Percentiles rank a stretch among this genome's conserved stretches.
phyloP scores from a whole-genome alignment of 805 yeast genomes.

The Starmera pachycereana region DNA sequence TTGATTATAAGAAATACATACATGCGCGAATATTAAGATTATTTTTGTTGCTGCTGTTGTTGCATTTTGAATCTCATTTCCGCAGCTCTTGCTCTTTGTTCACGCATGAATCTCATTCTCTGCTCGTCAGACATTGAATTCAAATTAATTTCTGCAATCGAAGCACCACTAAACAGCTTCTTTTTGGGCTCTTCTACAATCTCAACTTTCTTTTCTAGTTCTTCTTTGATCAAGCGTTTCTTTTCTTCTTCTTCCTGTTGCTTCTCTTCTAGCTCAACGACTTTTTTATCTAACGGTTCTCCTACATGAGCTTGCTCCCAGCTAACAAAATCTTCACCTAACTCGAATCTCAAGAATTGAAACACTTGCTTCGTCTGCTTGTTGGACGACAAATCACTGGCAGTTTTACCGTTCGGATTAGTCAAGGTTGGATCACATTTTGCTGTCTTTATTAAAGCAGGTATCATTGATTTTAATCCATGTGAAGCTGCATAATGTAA shows the following conservation, averaged over 20 bases:
- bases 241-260: conserved; percentile 28
- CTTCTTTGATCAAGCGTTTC: conserved; percentile 31
- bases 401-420: conserved; percentile 47
- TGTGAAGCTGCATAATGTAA: conserved; percentile 69
- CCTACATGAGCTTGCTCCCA: conserved; percentile 67
- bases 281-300: conserved; percentile 43
- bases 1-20: too few species aligned
- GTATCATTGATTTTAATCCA: conserved; percentile 57
- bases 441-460: conserved; percentile 45
- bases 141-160: conserved; percentile 30
- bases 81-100: conserved; percentile 92
- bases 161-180: conserved; percentile 20
- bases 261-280: conserved; percentile 34
- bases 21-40: background rate
- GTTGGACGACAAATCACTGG: conserved; percentile 56
- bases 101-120: conserved; percentile 72
- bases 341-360: conserved; percentile 51
- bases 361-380: conserved; percentile 41
- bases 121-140: conserved; percentile 67
- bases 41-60: conserved; percentile 19
- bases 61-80: conserved; percentile 60
- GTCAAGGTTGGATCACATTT: conserved; percentile 59
- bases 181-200: conserved; percentile 23
- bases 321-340: conserved; percentile 63
- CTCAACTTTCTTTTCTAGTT: conserved; percentile 29